These are phyloP conservation scores for Raffaelea albimanens DNA, from an alignment of 2,329 filamentous ascomycete genomes.

Conservation along the genomic window DNA sequence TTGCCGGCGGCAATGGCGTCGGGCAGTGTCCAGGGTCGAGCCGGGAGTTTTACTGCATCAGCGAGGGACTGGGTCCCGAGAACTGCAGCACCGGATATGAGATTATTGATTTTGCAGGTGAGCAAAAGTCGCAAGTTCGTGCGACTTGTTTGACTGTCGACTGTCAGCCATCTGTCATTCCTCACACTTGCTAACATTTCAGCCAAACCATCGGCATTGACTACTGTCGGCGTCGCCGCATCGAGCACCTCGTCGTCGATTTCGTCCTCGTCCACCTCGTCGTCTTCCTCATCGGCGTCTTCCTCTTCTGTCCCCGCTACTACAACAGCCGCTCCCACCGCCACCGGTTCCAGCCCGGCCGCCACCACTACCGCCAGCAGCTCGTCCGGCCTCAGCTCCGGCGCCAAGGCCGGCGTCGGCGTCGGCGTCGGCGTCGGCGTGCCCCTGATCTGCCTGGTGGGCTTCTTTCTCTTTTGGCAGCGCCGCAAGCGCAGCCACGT, in stretches of 20 bases:
- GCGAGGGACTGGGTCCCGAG: slow-evolving; percentile 6
- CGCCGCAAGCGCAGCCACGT: neutral
- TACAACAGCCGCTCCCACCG: neutral
- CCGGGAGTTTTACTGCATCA: slow-evolving; percentile 18
- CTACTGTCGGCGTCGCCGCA: slow-evolving; percentile 13
- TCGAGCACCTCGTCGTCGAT: slow-evolving; percentile 1
- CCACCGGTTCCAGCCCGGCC: neutral
- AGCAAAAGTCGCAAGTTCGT: too few relatives aligned
- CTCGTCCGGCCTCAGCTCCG: neutral
- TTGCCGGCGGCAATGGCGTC: slow-evolving; percentile 14
- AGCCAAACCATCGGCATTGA: slow-evolving; percentile 10
- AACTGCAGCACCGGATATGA: slow-evolving; percentile 12
- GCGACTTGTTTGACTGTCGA: too few relatives aligned
- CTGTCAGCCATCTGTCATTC: neutral
- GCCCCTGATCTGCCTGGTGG: neutral
- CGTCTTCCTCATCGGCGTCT: neutral
- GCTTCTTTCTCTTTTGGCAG: slow-evolving; percentile 2
- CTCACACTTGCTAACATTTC: neutral
- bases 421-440: slow-evolving; percentile 7
- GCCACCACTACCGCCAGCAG: neutral
- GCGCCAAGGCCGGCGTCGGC: slow-evolving; percentile 6
- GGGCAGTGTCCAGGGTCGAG: slow-evolving; percentile 11
- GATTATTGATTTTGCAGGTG: slow-evolving; percentile 11
- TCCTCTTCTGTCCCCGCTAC: neutral
- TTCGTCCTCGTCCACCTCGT: neutral